Base-by-base conservation (phyloP, 2,329 filamentous ascomycete genomes). In the Dothideomycetes sp. region DNA sequence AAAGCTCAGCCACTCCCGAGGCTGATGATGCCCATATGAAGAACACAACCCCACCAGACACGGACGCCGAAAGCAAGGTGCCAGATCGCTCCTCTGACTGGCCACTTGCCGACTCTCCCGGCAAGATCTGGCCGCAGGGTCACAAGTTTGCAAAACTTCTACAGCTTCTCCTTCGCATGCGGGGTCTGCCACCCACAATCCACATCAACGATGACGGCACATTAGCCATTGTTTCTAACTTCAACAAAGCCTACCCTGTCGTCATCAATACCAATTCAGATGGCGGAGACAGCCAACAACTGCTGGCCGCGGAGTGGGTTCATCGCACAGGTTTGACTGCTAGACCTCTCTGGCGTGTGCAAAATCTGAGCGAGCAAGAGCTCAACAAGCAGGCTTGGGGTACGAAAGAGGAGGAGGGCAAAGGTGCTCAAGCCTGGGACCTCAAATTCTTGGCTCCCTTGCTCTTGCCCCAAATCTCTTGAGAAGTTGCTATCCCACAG, bases 71-170 rank as follows among this genome's bases (percentile, higher is more conserved):
- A 9, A 19, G 27, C n/a, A 33, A 40, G 9, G 10, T n/a, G 16
- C 17, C 39, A n/a, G 39, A 41, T 5, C 33, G 34, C 4, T 34
- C 54, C 47, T 12, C 11, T n/a, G 31, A 43, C 37, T 77, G 73
- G 72, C 72, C 72, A 3, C 60, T 77, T 9, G 67, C 75, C 45
- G 66, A 65, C 44, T 60, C 64, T 4, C 70, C 73, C 1, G 57
- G 61, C 0, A 62, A 66, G 33, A 73, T 73, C 47, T 70, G 65
- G 34, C 63, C 62, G 34, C 73, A 77, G 55, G 74, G 70, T 31
- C 69, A 74, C 39, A 64, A 64, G n/a, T 76, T 79, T 45, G 65
- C 70, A 15, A 68, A 73, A 37, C 68, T 77, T 22, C 56, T 78
- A 3, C 64, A 69, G 41, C 75, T 74, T 63, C 57, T 78, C 22